Conservation (phyloP, 371 early-diverging fungal genomes). For the Mortierella sp. region DNA sequence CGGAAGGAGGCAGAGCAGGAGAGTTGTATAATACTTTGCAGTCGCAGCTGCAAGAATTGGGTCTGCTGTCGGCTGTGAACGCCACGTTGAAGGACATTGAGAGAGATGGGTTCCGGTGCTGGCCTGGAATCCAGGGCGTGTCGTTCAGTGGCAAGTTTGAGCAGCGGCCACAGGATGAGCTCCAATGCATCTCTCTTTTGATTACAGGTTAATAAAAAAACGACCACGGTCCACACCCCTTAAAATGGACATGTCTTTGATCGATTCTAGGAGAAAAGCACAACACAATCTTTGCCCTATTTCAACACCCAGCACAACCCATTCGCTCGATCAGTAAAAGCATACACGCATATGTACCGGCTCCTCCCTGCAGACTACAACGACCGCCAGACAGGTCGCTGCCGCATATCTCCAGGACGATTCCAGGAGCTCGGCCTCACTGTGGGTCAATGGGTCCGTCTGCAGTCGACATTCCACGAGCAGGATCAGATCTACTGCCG, state of each 20-base stretch:
- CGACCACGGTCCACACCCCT: conserved; percentile 2
- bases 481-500: conserved; percentile 35
- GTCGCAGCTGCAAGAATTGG: not conserved
- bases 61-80: not conserved
- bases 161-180: conserved; percentile 3
- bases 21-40: not conserved
- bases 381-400: conserved; percentile 49
- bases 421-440: conserved; percentile 26
- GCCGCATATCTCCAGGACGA: conserved; percentile 41
- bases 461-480: conserved; percentile 26
- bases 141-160: conserved; percentile 11
- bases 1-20: not conserved
- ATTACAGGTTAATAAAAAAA: not conserved
- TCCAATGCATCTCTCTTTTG: not conserved
- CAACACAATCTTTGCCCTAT: not conserved
- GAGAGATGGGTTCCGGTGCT: not conserved
- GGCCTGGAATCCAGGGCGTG: not conserved
- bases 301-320: not conserved
- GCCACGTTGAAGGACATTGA: not conserved
- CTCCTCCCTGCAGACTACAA: conserved; percentile 49
- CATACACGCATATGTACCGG: conserved; percentile 23
- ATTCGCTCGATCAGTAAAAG: not conserved
- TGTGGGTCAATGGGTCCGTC: conserved; percentile 49
- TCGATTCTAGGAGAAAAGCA: not conserved
- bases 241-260: not conserved